These are phyloP conservation scores for Trametes coccinea DNA, from an alignment of 768 basidiomycete species.

Conservation along the genomic window DNA sequence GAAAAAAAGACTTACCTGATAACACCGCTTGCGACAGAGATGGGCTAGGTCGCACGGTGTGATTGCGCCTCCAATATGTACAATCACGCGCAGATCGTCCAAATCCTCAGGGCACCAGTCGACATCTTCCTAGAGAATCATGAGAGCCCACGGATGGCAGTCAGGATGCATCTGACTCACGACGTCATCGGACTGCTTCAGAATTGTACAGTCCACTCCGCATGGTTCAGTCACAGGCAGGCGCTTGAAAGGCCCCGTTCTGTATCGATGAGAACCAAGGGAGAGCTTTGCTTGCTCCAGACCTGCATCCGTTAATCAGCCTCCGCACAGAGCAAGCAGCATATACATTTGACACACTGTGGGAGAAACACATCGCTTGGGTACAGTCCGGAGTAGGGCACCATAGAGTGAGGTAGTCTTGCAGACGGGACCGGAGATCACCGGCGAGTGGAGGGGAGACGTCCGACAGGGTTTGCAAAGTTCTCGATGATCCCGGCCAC, in stretches of 20 bases:
- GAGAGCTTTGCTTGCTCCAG: background rate
- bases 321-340: no score
- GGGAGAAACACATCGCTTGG: slow-evolving; percentile 26
- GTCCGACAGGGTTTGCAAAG: background rate
- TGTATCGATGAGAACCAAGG: background rate
- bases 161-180: background rate
- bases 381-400: slow-evolving; percentile 28
- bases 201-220: background rate
- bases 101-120: slow-evolving; percentile 31
- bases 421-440: slow-evolving; percentile 17
- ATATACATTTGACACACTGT: slow-evolving; percentile 10
- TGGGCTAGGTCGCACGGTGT: slow-evolving; percentile 56
- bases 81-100: slow-evolving; percentile 40
- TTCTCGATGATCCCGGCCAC: slow-evolving; percentile 22
- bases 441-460: slow-evolving; percentile 10
- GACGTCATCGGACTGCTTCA: background rate
- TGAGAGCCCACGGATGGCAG: no score
- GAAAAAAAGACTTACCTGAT: slow-evolving; percentile 43
- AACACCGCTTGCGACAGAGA: slow-evolving; percentile 59
- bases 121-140: slow-evolving; percentile 1
- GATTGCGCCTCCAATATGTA: slow-evolving; percentile 46
- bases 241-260: background rate
- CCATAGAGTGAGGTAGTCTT: slow-evolving; percentile 24
- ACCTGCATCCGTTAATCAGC: background rate
- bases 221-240: background rate